phyloP scores from a whole-genome alignment of 1,284 basidiomycete species.

The Pseudozyma sp. region DNA sequence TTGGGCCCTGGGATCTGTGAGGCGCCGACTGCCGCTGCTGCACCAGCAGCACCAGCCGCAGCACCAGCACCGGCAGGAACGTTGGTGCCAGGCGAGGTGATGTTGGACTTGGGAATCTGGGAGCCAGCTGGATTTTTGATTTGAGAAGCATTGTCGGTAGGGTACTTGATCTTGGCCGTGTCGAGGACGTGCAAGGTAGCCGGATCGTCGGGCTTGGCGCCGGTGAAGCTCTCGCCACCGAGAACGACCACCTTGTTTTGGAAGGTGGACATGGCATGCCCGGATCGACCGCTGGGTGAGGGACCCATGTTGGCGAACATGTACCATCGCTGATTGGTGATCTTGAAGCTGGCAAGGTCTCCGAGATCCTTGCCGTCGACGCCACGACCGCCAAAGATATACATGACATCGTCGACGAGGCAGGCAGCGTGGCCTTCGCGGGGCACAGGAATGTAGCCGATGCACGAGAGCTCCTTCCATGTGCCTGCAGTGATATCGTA shows the following conservation, averaged over 20 bases:
- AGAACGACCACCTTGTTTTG: constrained; percentile 90
- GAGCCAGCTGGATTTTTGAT: constrained; percentile 25
- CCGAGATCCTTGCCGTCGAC: constrained; percentile 96
- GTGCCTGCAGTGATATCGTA: constrained; percentile 84
- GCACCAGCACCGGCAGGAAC: constrained; percentile 8
- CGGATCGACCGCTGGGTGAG: constrained; percentile 86
- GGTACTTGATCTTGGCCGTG: constrained; percentile 68
- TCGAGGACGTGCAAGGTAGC: constrained; percentile 79
- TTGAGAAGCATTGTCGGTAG: constrained; percentile 58
- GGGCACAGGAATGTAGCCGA: constrained; percentile 95
- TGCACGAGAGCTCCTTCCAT: constrained; percentile 95
- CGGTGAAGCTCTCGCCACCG: constrained; percentile 88
- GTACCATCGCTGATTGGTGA: constrained; percentile 85
- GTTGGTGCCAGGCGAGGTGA: constrained; percentile 20
- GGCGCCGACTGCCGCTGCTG: constrained; percentile 4
- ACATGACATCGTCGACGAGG: constrained; percentile 96
- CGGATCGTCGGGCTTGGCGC: constrained; percentile 80
- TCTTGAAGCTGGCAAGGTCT: constrained; percentile 95
- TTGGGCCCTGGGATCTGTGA: constrained; percentile 24
- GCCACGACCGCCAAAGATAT: constrained; percentile 95
- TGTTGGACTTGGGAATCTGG: constrained; percentile 36
- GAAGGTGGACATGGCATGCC: constrained; percentile 92
- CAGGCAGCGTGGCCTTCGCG: constrained; percentile 97
- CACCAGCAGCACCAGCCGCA: constrained; percentile 14
- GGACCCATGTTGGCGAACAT: constrained; percentile 99